phyloP scores from a whole-genome alignment of 352 stramenopile species.

The Pythium dissotocum region DNA sequence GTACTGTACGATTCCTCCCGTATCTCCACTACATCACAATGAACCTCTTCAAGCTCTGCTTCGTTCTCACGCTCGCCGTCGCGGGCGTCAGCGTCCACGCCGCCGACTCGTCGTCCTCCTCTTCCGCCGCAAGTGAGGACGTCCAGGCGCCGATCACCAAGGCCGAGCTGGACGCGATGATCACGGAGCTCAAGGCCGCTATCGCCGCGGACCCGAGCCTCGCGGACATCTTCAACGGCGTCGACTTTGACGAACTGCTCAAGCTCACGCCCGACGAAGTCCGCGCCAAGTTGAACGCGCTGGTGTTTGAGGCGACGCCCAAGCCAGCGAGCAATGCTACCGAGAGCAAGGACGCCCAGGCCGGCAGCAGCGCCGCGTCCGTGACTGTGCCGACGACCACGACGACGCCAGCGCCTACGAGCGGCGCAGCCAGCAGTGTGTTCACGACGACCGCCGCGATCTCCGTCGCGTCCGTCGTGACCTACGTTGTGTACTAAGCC shows the following conservation, averaged over 20 bases:
- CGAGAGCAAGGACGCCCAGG: background rate
- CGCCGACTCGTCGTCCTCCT: background rate
- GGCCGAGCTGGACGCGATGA: slow-evolving; percentile 10
- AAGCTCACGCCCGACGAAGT: slow-evolving; percentile 17
- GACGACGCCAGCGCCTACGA: too few species aligned
- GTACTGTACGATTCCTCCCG: background rate
- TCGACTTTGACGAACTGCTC: slow-evolving; percentile 19
- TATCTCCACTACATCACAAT: background rate
- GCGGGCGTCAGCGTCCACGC: background rate
- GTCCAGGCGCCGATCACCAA: slow-evolving; percentile 9
- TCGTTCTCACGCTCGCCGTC: slow-evolving; percentile 5
- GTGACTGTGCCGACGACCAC: too few species aligned
- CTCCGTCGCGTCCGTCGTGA: too few species aligned
- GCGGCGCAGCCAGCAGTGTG: too few species aligned
- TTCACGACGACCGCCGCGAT: too few species aligned
- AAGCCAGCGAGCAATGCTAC: background rate
- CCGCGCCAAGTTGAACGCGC: slow-evolving; percentile 8
- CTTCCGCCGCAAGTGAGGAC: background rate
- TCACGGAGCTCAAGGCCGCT: slow-evolving; percentile 15
- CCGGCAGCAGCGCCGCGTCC: too few species aligned
- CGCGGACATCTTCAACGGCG: slow-evolving; percentile 7
- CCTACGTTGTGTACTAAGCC: too few species aligned
- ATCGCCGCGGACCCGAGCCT: slow-evolving; percentile 8
- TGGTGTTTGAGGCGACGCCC: slow-evolving; percentile 11
- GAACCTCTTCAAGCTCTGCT: slow-evolving; percentile 18